Evolutionary conservation across 2,329 filamentous ascomycete genomes (phyloP).

Genomic region (Pleoardoris graminearum): DNA sequence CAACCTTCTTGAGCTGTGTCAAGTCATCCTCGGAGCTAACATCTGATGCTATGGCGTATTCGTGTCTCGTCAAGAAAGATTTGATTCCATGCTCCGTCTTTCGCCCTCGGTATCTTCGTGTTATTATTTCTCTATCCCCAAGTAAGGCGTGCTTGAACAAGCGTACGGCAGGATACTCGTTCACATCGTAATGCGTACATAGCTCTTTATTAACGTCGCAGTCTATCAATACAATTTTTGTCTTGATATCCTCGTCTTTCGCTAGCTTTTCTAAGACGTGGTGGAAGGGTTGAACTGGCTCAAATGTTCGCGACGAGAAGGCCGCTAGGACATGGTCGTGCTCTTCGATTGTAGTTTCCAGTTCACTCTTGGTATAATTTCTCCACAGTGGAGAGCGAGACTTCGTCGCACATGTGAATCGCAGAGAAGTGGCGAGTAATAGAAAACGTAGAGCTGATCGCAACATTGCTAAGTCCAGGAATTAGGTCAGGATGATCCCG

Average conservation of each 20-base stretch:
- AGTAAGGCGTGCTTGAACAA: slow-evolving; percentile 12
- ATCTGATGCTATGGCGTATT: slow-evolving; percentile 14
- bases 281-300: slow-evolving; percentile 17
- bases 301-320: slow-evolving; percentile 21
- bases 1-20: slow-evolving; percentile 14
- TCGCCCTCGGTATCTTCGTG: slow-evolving; percentile 21
- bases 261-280: slow-evolving; percentile 8
- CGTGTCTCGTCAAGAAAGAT: slow-evolving; percentile 19
- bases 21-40: slow-evolving; percentile 7
- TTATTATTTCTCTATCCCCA: slow-evolving; percentile 2
- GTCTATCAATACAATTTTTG: slow-evolving; percentile 20
- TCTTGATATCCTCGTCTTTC: slow-evolving; percentile 9
- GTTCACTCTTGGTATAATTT: slow-evolving; percentile 8
- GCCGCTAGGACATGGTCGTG: slow-evolving; percentile 15
- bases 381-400: neutral
- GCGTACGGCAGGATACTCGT: slow-evolving; percentile 26
- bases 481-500: too few relatives aligned
- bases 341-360: slow-evolving; percentile 10
- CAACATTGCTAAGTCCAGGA: too few relatives aligned
- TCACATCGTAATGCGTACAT: slow-evolving; percentile 25
- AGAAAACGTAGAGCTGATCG: neutral
- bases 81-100: slow-evolving; percentile 16
- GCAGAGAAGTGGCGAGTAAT: neutral
- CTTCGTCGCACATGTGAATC: neutral
- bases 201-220: slow-evolving; percentile 23